Evolutionary conservation across 2,329 filamentous ascomycete species (phyloP).

Genomic region (Pseudopithomyces chartarum): DNA sequence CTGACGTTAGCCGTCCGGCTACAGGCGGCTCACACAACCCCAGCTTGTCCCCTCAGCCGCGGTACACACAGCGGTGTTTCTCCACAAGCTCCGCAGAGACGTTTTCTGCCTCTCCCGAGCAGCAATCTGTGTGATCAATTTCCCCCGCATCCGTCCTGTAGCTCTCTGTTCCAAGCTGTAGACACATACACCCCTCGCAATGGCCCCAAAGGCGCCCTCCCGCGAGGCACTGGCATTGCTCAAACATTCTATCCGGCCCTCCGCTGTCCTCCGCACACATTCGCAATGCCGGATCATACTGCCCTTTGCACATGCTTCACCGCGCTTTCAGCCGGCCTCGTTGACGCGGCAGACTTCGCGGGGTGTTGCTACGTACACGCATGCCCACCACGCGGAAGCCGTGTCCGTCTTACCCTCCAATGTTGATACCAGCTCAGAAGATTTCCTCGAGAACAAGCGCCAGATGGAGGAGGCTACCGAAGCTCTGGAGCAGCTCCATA

Average conservation of each 20-base stretch:
- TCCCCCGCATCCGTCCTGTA: not conserved
- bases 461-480: conserved; percentile 77
- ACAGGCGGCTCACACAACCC: conserved; percentile 28
- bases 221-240: conserved; percentile 41
- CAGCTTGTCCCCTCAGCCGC: conserved; percentile 21
- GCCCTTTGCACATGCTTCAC: conserved; percentile 16
- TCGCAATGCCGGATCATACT: conserved; percentile 27
- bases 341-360: conserved; percentile 18
- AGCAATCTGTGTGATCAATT: not conserved
- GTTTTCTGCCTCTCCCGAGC: not conserved
- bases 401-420: conserved; percentile 78
- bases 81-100: not conserved
- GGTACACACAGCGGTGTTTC: conserved; percentile 11
- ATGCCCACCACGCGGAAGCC: conserved; percentile 79
- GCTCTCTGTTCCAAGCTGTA: not conserved
- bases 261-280: conserved; percentile 25
- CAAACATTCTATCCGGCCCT: conserved; percentile 36
- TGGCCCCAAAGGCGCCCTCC: conserved; percentile 42
- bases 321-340: conserved; percentile 20
- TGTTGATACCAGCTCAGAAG: conserved; percentile 76
- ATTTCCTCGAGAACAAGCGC: conserved; percentile 79
- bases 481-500: conserved; percentile 71
- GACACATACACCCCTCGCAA: conserved; percentile 12
- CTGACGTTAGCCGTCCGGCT: conserved; percentile 25
- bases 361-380: conserved; percentile 75